Evolutionary conservation across 202 grass and related monocot species (phyloP).

Genomic region (Schoenoplectus tabernaemontani): DNA sequence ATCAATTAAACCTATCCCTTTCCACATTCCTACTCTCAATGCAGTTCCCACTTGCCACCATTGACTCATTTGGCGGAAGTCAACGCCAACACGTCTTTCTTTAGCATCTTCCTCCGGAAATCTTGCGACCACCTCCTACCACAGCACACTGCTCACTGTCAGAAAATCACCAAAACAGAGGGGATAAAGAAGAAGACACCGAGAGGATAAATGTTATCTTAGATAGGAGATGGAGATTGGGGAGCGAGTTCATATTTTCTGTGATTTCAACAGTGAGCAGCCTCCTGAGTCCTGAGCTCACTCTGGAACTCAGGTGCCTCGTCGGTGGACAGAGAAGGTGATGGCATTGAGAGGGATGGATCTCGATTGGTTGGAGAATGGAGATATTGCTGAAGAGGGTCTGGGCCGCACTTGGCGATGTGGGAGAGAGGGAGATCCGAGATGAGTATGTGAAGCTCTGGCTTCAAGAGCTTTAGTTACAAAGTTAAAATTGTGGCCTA

Average conservation of each 20-base stretch:
- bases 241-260: neutral
- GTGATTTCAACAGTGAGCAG: constrained; percentile 9
- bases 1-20: too few relatives aligned
- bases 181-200: too few relatives aligned
- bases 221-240: constrained; percentile 1
- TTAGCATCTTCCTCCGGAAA: too few relatives aligned
- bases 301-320: neutral
- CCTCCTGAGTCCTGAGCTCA: neutral
- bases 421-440: constrained; percentile 14
- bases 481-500: constrained; percentile 19
- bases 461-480: constrained; percentile 27
- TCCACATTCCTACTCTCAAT: too few relatives aligned
- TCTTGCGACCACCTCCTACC: too few relatives aligned
- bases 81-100: too few relatives aligned
- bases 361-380: constrained; percentile 15
- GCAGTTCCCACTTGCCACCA: too few relatives aligned
- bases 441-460: constrained; percentile 25
- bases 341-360: neutral
- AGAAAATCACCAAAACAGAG: too few relatives aligned
- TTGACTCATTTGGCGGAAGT: too few relatives aligned
- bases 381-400: constrained; percentile 21
- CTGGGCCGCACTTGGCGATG: constrained; percentile 23
- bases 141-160: too few relatives aligned
- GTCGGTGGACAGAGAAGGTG: neutral
- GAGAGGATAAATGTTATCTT: too few relatives aligned